Base-by-base conservation (phyloP, 768 basidiomycete species). In the Mycena haematopus region DNA sequence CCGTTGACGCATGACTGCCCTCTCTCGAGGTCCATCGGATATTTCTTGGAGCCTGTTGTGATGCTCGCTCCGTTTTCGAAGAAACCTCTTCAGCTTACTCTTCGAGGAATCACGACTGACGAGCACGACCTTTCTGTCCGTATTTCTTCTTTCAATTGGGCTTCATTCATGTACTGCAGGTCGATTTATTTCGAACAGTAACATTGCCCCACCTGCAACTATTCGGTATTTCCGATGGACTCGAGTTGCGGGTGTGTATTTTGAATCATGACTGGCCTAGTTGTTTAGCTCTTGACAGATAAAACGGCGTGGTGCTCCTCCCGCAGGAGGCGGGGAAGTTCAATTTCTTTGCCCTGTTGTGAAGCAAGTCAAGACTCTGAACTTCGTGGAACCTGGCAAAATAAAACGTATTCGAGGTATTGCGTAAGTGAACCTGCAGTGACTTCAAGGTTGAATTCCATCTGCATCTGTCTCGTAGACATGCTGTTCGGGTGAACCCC, bases 391-490 rank as follows among this genome's bases (percentile, higher is more conserved):
- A 33, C 83, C 89, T 21, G 97, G 97, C 5, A 92, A 90, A 76
- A 89, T 99, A 60, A 94, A 92, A 74, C 87, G 95, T 65, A 97
- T 99, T 75, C 85, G 97, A 53, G 97, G 97, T 36, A 90, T 99
- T 40, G 91, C 97, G 93, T 97, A 71, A 69, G 95, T 85, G 55
- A 13, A 15, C 65, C 42, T 46, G 22, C 6, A 33, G 64, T 21
- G 35, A 19, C 35, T 45, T 21, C 9, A 27, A 17, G 22, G 0
- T 29, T 40, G 38, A 52, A 50, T 63, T 66, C 42, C 68, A 52
- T 62, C 22, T 42, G 42, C 21, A 40, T 52, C n/a, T n/a, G n/a
- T n/a, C n/a, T n/a, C 15, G 6, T 69, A 97, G 95, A 8, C 96
- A 98, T 76, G 93, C 95, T 3, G 96, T 98, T 27, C 91, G 97